Percentiles rank a stretch among this genome's conserved stretches.
Evolutionary conservation across 169 alveolate genomes (phyloP).

Genomic region (Babesia bigemina): DNA sequence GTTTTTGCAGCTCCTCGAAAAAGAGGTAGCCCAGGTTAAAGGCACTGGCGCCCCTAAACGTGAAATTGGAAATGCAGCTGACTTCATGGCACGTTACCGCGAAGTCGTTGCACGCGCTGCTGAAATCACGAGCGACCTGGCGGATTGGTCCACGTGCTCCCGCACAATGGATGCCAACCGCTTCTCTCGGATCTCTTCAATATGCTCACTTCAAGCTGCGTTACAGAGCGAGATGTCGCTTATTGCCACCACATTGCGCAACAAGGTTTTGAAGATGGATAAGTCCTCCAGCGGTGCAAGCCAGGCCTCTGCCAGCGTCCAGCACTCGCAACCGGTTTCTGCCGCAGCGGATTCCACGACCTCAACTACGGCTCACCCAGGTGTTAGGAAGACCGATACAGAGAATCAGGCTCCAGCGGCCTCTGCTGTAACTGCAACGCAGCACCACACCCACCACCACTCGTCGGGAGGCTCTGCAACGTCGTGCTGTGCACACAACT

Average conservation of each 20-base stretch:
- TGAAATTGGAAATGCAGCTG: background rate
- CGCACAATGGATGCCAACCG: background rate
- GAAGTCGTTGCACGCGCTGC: constrained; percentile 1
- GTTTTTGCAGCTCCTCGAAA: constrained; percentile 17
- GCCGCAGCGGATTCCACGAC: background rate
- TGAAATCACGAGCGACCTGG: constrained; percentile 1
- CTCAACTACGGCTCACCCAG: background rate
- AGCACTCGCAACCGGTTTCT: background rate
- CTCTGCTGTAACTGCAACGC: background rate
- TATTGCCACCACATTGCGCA: constrained; percentile 3
- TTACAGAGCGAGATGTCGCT: constrained; percentile 11
- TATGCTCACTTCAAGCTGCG: constrained; percentile 31
- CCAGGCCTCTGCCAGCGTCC: background rate
- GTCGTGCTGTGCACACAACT: background rate
- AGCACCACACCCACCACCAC: background rate
- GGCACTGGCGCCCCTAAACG: background rate
- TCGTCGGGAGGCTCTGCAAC: background rate
- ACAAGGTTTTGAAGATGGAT: background rate
- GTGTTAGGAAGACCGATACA: background rate
- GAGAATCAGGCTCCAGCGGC: too few relatives aligned
- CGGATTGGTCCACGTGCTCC: constrained; percentile 5
- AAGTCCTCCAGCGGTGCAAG: background rate
- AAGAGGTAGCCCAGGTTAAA: background rate
- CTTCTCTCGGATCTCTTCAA: background rate
- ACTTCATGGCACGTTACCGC: constrained; percentile 27